Evolutionary conservation across 768 basidiomycete species (phyloP).

Genomic region (Harrya chromipes): DNA sequence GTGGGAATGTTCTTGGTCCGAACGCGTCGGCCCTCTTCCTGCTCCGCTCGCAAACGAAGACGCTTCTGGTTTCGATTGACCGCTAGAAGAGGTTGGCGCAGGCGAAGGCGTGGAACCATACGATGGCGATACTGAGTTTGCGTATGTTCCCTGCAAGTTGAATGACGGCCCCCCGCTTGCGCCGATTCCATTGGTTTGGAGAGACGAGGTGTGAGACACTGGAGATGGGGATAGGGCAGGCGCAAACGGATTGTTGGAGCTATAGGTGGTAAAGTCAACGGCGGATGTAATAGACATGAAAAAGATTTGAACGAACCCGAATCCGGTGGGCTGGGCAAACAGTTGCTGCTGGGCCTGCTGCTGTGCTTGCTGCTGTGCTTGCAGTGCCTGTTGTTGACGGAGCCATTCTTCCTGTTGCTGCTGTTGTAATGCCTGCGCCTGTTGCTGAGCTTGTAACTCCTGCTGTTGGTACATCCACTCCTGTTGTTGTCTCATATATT

Average conservation of each 20-base stretch:
- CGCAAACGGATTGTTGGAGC: slow-evolving; percentile 97
- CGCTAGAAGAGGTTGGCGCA: slow-evolving; percentile 36
- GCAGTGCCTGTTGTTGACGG: slow-evolving; percentile 57
- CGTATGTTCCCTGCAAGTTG: slow-evolving; percentile 70
- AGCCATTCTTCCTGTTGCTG: slow-evolving; percentile 55
- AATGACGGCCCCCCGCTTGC: slow-evolving; percentile 44
- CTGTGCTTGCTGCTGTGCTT: slow-evolving; percentile 43
- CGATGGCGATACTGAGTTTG: slow-evolving; percentile 36
- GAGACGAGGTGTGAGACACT: slow-evolving; percentile 33
- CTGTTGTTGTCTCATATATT: slow-evolving; percentile 51
- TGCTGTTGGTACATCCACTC: slow-evolving; percentile 73
- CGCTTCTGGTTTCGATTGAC: slow-evolving; percentile 37
- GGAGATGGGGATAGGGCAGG: slow-evolving; percentile 32
- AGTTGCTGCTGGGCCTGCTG: slow-evolving; percentile 42
- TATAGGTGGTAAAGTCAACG: slow-evolving; percentile 36
- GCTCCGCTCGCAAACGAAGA: slow-evolving; percentile 11
- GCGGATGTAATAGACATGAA: not conserved
- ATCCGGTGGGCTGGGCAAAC: slow-evolving; percentile 69
- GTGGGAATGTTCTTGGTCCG: slow-evolving; percentile 69
- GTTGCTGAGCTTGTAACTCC: slow-evolving; percentile 41
- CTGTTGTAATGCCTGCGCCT: slow-evolving; percentile 46
- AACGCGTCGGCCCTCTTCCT: slow-evolving; percentile 34
- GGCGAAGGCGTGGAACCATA: slow-evolving; percentile 41
- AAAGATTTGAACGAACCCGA: slow-evolving; percentile 48
- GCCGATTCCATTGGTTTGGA: slow-evolving; percentile 32